These are phyloP conservation scores for Vitis riparia DNA, from an alignment of 164 flowering plant genomes.

Conservation along the genomic window DNA sequence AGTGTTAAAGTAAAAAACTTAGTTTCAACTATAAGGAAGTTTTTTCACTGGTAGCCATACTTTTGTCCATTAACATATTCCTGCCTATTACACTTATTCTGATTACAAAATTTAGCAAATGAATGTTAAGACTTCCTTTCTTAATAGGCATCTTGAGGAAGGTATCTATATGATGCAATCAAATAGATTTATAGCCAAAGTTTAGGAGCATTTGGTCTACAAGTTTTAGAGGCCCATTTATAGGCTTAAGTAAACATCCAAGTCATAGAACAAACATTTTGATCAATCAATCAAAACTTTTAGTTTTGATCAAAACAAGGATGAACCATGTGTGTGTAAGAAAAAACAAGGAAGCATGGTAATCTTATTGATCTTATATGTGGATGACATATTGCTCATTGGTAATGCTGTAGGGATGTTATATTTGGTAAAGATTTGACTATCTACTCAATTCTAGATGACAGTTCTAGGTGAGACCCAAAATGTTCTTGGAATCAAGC, in stretches of 20 bases:
- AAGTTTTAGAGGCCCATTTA: background rate
- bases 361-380: background rate
- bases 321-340: background rate
- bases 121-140: background rate
- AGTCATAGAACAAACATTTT: background rate
- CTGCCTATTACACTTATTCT: constrained; percentile 2
- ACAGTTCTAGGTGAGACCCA: background rate
- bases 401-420: background rate
- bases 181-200: background rate
- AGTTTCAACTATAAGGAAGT: too few species aligned
- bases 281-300: background rate
- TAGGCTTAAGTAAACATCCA: background rate
- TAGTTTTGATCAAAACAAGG: background rate
- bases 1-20: too few species aligned
- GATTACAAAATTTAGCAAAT: background rate
- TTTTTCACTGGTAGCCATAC: too few species aligned
- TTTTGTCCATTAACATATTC: too few species aligned
- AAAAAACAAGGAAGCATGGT: background rate
- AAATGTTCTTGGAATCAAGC: background rate
- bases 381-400: too few species aligned
- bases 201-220: background rate
- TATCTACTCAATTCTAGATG: background rate
- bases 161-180: background rate
- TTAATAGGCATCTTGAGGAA: background rate
- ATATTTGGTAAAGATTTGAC: background rate